Conservation (phyloP, 2,329 filamentous ascomycete species). For the Fonsecaea nubica region DNA sequence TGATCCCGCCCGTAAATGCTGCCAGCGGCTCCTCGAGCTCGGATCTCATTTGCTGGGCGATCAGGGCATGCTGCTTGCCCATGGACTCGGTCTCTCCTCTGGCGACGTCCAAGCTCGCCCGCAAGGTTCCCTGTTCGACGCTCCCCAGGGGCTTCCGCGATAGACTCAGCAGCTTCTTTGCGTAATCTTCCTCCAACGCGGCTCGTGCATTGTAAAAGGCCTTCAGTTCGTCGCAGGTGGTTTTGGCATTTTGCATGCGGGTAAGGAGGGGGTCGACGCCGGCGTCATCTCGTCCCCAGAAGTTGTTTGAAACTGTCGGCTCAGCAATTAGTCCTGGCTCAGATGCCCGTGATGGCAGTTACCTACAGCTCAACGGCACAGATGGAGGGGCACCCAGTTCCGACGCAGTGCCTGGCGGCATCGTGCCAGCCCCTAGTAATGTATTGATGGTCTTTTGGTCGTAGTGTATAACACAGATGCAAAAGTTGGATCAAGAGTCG, state of each 20-base stretch:
- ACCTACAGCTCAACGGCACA: conserved; percentile 38
- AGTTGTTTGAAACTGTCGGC: conserved; percentile 82
- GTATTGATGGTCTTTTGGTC: background rate
- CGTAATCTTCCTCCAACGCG: conserved; percentile 95
- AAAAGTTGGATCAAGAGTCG: background rate
- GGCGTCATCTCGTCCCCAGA: conserved; percentile 99
- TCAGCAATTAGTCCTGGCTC: background rate
- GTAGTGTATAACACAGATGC: background rate
- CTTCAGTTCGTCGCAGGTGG: conserved; percentile 91
- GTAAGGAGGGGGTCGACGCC: conserved; percentile 89
- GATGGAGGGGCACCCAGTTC: conserved; percentile 36
- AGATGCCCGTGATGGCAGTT: background rate
- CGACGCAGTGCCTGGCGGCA: conserved; percentile 32
- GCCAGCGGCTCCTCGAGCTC: conserved; percentile 92
- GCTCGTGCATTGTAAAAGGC: conserved; percentile 90
- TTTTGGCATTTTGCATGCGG: conserved; percentile 93
- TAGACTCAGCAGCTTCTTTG: conserved; percentile 83
- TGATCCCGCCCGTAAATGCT: conserved; percentile 92
- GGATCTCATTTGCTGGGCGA: conserved; percentile 92
- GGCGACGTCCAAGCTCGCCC: conserved; percentile 82
- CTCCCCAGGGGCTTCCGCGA: conserved; percentile 89
- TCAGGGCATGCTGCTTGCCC: conserved; percentile 89
- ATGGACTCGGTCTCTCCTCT: conserved; percentile 90
- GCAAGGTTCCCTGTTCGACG: conserved; percentile 82
- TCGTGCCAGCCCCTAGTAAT: conserved; percentile 16